These are phyloP conservation scores for Peronospora destructor DNA, from an alignment of 352 stramenopile species.

Conservation along the genomic window DNA sequence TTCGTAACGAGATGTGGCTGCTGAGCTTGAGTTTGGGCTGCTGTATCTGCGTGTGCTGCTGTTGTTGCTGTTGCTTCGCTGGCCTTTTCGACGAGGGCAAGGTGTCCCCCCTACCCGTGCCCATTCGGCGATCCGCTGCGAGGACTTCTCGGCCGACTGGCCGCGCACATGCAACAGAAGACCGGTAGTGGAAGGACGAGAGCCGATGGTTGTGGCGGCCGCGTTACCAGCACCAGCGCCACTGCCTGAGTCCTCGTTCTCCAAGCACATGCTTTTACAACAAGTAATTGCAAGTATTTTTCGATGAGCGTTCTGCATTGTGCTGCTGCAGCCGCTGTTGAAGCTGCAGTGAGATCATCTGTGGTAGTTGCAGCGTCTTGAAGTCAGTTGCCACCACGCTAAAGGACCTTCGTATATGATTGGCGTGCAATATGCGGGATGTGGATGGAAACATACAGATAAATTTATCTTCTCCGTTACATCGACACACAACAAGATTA, in stretches of 20 bases:
- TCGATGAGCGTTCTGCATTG: constrained; percentile 62
- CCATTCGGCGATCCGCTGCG: constrained; percentile 22
- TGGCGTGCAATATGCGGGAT: constrained; percentile 67
- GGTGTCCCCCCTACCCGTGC: constrained; percentile 28
- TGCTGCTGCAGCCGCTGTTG: constrained; percentile 77
- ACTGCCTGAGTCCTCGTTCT: constrained; percentile 16
- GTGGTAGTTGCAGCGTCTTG: constrained; percentile 80
- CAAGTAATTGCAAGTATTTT: constrained; percentile 72
- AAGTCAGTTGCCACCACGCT: constrained; percentile 69
- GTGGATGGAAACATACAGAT: constrained; percentile 53
- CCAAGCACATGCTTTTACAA: too few species aligned
- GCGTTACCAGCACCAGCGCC: not conserved
- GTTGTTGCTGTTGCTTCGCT: constrained; percentile 26
- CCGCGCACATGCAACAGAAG: constrained; percentile 38
- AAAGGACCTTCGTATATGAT: constrained; percentile 81
- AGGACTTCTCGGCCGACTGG: constrained; percentile 33
- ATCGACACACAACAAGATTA: constrained; percentile 81
- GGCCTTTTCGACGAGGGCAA: constrained; percentile 31
- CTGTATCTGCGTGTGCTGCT: constrained; percentile 11
- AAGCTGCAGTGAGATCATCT: constrained; percentile 85
- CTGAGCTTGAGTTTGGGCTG: constrained; percentile 1
- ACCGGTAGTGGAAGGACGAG: constrained; percentile 36
- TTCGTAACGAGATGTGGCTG: not conserved
- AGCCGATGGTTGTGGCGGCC: constrained; percentile 2
- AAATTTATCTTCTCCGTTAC: constrained; percentile 71